Evolutionary conservation across 352 stramenopile genomes (phyloP), one percentile per base, ranked within the genome.

Genomic region (Saprolegnia parasitica): DNA sequence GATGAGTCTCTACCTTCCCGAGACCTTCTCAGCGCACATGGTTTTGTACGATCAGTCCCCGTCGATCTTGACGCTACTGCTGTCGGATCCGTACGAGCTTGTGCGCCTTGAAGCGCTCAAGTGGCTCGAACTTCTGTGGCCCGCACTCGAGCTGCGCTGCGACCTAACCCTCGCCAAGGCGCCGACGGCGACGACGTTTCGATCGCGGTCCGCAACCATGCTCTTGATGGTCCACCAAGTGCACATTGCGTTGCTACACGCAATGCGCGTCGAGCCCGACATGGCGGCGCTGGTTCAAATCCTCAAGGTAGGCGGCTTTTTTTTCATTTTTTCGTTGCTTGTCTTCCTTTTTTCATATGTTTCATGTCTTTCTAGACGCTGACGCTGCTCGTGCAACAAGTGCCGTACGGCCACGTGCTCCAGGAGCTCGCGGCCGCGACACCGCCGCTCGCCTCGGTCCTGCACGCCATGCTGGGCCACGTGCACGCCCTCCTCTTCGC

Each of bases 221-320:
- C 90, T 86, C 46, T 67, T 89, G 39, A 93, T 95, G 87, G 46
- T 93, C 21, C 91, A 90, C 58, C 87, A 93, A 74, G 81, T 91
- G 6, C 85, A 93, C 66, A 74, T 93, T 29, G 89, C 86, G 3
- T 71, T 95, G 39, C 84, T 93, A 64, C 91, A 91, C 46, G 88
- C 79, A 52, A 87, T 95, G 24, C 85, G 91, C 67, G 81, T 90
- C 65, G 85, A 95, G 60, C 87, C 84, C 46, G 83, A 90, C 20
- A 67, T 76, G 0, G 71, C 73, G 5, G 76, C 84, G 3, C 73
- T 93, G 10, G 74, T 81, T 3, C 87, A 93, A 56, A 85, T 79
- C 16, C 52, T 95, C 18, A 95, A 95, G 80, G 82, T 90, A 47
- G 26, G 68, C 20, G 29, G 16, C 47, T 46, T 55, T 26, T n/a